phyloP scores from a whole-genome alignment of 2,329 filamentous ascomycete genomes.

The Talaromyces sp. region DNA sequence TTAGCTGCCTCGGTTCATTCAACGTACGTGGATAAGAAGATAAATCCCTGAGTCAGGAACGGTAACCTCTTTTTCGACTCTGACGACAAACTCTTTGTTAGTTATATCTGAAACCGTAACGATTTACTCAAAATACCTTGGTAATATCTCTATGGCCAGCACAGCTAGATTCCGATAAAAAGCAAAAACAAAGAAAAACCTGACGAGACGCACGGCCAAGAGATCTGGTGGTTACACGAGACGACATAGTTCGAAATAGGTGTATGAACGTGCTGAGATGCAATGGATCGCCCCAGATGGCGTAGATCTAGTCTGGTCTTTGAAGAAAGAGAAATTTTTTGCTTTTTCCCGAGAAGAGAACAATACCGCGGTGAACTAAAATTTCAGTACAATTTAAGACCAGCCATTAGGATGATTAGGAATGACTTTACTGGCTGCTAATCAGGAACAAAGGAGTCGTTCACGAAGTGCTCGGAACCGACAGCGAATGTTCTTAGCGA shows the following conservation, averaged over 20 bases:
- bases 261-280: neutral
- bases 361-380: too few species aligned
- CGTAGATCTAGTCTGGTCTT: neutral
- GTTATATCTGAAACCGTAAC: neutral
- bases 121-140: neutral
- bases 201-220: neutral
- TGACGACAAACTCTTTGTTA: neutral
- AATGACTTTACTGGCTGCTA: neutral
- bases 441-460: neutral
- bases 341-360: neutral
- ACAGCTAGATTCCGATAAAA: neutral
- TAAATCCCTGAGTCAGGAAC: neutral
- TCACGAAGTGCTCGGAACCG: neutral
- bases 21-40: neutral
- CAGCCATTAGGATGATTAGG: neutral
- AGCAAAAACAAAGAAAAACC: neutral
- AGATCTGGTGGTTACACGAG: conserved; percentile 11
- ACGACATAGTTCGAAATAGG: neutral
- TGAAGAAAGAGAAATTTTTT: neutral
- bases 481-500: neutral
- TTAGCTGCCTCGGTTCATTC: neutral
- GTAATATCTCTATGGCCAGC: neutral
- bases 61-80: neutral
- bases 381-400: neutral
- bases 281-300: neutral